A percentile compares a stretch with the other conserved stretches of the same genome.
Conservation (phyloP, 2,329 filamentous ascomycete species). For the Colletotrichum euphorbiae region DNA sequence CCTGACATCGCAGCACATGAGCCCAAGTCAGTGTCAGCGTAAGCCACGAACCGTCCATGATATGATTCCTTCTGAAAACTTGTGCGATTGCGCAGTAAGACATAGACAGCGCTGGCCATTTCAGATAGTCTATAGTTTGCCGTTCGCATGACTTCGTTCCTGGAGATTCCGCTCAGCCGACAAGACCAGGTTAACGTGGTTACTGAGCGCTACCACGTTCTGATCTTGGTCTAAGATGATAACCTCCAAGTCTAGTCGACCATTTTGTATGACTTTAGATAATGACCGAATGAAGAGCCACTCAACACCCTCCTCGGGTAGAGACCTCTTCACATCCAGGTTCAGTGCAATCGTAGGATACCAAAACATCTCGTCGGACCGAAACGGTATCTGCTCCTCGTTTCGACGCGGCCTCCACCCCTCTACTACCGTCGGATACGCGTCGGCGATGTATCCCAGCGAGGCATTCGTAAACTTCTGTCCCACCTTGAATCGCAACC, state of each 20-base stretch:
- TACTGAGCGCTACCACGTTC: slow-evolving; percentile 47
- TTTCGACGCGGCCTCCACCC: slow-evolving; percentile 50
- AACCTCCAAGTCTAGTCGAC: slow-evolving; percentile 80
- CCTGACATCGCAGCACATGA: too few relatives aligned
- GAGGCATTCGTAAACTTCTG: slow-evolving; percentile 72
- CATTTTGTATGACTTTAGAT: slow-evolving; percentile 76
- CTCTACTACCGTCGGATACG: slow-evolving; percentile 76
- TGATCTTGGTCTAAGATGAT: slow-evolving; percentile 66
- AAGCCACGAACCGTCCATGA: too few relatives aligned
- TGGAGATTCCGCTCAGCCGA: slow-evolving; percentile 40
- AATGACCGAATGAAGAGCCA: slow-evolving; percentile 77
- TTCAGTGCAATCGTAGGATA: slow-evolving; percentile 82
- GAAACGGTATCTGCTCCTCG: slow-evolving; percentile 50
- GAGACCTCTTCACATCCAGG: slow-evolving; percentile 78
- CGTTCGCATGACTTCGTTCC: slow-evolving; percentile 25
- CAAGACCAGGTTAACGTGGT: slow-evolving; percentile 39
- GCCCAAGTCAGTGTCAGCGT: too few relatives aligned
- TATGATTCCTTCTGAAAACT: too few relatives aligned
- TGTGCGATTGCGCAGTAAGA: too few relatives aligned
- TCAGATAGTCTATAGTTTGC: slow-evolving; percentile 10
- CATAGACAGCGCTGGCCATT: background rate
- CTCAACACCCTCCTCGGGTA: slow-evolving; percentile 76
- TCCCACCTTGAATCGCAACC: slow-evolving; percentile 71
- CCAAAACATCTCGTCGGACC: slow-evolving; percentile 65
- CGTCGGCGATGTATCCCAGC: slow-evolving; percentile 75